These are phyloP conservation scores for Lepidium sativum DNA, from an alignment of 345 rosid species.

Conservation along the genomic window DNA sequence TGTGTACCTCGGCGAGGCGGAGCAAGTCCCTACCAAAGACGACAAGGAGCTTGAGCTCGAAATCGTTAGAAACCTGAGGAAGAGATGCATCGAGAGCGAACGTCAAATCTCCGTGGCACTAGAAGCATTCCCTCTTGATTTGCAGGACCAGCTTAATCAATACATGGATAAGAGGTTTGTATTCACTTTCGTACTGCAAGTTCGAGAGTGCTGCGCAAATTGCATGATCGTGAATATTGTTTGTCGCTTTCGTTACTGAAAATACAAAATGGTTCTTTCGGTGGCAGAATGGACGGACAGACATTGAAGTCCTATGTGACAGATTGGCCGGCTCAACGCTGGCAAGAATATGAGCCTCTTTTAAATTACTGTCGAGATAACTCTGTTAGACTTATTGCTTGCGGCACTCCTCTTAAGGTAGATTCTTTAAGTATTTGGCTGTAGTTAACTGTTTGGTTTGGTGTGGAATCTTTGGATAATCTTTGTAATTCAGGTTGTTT, in stretches of 20 bases:
- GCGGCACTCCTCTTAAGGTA: slow-evolving; percentile 89
- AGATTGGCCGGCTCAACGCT: slow-evolving; percentile 65
- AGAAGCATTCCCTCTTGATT: slow-evolving; percentile 73
- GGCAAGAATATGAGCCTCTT: slow-evolving; percentile 86
- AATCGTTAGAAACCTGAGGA: slow-evolving; percentile 52
- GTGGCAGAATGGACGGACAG: slow-evolving; percentile 79
- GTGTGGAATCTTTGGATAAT: neutral
- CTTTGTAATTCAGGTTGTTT: neutral
- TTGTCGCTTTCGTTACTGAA: neutral
- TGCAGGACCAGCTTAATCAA: slow-evolving; percentile 63
- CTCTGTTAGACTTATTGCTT: slow-evolving; percentile 63
- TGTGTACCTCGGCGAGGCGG: slow-evolving; percentile 87
- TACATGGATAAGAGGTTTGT: slow-evolving; percentile 58
- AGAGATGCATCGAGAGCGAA: slow-evolving; percentile 54
- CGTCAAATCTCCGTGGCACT: slow-evolving; percentile 57
- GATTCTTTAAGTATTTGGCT: neutral
- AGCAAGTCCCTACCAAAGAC: slow-evolving; percentile 79
- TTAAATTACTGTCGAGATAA: slow-evolving; percentile 77
- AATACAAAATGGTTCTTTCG: neutral
- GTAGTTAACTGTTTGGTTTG: neutral
- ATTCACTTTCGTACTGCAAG: too few species aligned
- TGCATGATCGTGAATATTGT: neutral
- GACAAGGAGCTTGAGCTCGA: slow-evolving; percentile 77
- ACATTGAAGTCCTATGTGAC: slow-evolving; percentile 48
- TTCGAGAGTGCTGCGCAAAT: too few species aligned